Percentiles rank a stretch among this genome's conserved stretches.
Conservation (phyloP, 805 yeast genomes). For the Candida boleticola region DNA sequence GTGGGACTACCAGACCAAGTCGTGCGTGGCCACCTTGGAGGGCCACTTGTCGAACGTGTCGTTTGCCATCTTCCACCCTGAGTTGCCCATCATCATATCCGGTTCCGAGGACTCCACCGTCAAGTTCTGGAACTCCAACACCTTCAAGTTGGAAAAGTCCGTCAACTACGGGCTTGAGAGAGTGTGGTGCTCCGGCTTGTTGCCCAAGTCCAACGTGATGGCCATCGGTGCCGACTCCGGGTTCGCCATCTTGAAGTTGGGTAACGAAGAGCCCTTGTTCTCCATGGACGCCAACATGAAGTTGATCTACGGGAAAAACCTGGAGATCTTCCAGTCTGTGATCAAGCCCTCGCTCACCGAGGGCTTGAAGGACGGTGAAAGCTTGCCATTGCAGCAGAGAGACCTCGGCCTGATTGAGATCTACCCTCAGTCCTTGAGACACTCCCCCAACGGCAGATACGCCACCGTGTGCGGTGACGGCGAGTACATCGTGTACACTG, state of each 20-base stretch:
- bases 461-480: constrained; percentile 98
- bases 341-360: constrained; percentile 65
- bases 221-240: constrained; percentile 97
- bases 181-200: constrained; percentile 90
- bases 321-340: constrained; percentile 82
- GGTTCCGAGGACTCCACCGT: constrained; percentile 97
- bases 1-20: constrained; percentile 97
- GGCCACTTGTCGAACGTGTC: constrained; percentile 95
- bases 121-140: constrained; percentile 91
- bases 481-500: constrained; percentile 92
- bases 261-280: constrained; percentile 90
- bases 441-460: constrained; percentile 96
- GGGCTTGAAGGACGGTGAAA: constrained; percentile 76
- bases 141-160: constrained; percentile 91
- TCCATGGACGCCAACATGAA: constrained; percentile 94
- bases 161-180: constrained; percentile 90
- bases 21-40: constrained; percentile 89
- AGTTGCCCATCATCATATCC: constrained; percentile 87
- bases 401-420: constrained; percentile 94
- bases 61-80: constrained; percentile 98
- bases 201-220: constrained; percentile 68
- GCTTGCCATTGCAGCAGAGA: constrained; percentile 72
- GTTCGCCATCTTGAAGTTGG: constrained; percentile 80
- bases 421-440: constrained; percentile 81
- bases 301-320: constrained; percentile 85